Conservation (phyloP, 805 yeast genomes). For the Wickerhamiella parazyma region DNA sequence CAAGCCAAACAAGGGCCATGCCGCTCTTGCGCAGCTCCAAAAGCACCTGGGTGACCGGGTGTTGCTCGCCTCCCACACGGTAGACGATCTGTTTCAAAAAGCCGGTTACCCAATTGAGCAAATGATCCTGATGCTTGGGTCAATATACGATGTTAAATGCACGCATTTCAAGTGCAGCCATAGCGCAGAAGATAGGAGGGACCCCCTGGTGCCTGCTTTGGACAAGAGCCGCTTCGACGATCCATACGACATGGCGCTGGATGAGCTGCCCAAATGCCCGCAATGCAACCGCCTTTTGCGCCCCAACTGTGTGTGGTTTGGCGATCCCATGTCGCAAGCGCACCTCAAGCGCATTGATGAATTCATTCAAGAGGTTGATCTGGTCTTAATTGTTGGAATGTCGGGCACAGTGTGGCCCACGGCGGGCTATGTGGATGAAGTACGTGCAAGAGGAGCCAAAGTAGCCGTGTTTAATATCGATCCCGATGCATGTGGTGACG, state of each 20-base stretch:
- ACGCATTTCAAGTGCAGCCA: constrained; percentile 63
- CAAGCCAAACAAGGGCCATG: constrained; percentile 61
- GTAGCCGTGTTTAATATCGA: constrained; percentile 68
- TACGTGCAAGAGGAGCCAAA: constrained; percentile 56
- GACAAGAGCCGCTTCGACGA: constrained; percentile 16
- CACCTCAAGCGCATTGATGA: constrained; percentile 56
- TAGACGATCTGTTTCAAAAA: constrained; percentile 58
- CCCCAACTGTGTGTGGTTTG: constrained; percentile 93
- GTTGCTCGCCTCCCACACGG: constrained; percentile 69
- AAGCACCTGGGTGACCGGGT: constrained; percentile 26
- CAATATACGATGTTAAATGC: constrained; percentile 57
- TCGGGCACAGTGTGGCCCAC: constrained; percentile 86
- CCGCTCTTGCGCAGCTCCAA: constrained; percentile 52
- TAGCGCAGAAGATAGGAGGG: constrained; percentile 32
- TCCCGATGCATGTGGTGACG: constrained; percentile 26
- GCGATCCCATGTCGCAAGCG: constrained; percentile 65
- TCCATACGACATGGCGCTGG: constrained; percentile 28
- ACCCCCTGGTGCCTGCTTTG: constrained; percentile 48
- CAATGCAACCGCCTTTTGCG: constrained; percentile 51
- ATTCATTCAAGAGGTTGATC: constrained; percentile 53
- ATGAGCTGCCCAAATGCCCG: constrained; percentile 65
- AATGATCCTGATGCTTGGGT: constrained; percentile 69
- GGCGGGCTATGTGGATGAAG: constrained; percentile 75
- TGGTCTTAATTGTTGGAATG: constrained; percentile 74
- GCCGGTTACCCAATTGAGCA: constrained; percentile 43